A percentile compares a stretch with the other conserved stretches of the same genome.
Conservation (phyloP, 1,139 yeast species). For the Scheffersomyces segobiensis region DNA sequence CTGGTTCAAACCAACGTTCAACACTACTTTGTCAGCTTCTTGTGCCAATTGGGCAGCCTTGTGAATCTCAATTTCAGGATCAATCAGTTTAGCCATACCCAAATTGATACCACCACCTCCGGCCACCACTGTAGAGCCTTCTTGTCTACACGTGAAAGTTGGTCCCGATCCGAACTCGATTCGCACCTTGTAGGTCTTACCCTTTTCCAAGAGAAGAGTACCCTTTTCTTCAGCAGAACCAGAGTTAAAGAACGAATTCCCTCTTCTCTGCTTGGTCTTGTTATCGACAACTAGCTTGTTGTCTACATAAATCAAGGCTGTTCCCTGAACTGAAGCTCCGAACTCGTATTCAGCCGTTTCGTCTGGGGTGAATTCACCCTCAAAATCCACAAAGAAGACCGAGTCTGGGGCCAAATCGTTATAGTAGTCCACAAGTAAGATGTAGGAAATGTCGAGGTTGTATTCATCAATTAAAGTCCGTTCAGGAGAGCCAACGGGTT, state of each 20-base stretch:
- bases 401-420: conserved; percentile 8
- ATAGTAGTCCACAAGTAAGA: conserved; percentile 54
- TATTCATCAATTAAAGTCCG: conserved; percentile 64
- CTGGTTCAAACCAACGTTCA: conserved; percentile 45
- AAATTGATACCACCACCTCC: conserved; percentile 45
- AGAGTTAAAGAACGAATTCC: conserved; percentile 13
- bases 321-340: conserved; percentile 15
- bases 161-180: conserved; percentile 14
- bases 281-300: conserved; percentile 16
- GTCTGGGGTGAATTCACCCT: conserved; percentile 10
- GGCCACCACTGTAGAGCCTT: conserved; percentile 4
- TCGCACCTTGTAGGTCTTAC: conserved; percentile 9
- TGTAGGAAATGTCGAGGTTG: conserved; percentile 67
- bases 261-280: conserved; percentile 10
- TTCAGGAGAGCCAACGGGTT: conserved; percentile 46
- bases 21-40: conserved; percentile 44
- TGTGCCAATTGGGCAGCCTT: conserved; percentile 46
- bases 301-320: conserved; percentile 16
- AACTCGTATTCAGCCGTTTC: conserved; percentile 14
- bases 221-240: conserved; percentile 14
- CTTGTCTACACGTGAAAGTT: conserved; percentile 9
- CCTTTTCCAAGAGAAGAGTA: conserved; percentile 7
- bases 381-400: conserved; percentile 13
- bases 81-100: conserved; percentile 33
- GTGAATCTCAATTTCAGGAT: conserved; percentile 28